Percentiles rank a stretch among this genome's conserved stretches.
Evolutionary conservation across 2,329 filamentous ascomycete species (phyloP).

Genomic region (Camptophora hylomeconis): DNA sequence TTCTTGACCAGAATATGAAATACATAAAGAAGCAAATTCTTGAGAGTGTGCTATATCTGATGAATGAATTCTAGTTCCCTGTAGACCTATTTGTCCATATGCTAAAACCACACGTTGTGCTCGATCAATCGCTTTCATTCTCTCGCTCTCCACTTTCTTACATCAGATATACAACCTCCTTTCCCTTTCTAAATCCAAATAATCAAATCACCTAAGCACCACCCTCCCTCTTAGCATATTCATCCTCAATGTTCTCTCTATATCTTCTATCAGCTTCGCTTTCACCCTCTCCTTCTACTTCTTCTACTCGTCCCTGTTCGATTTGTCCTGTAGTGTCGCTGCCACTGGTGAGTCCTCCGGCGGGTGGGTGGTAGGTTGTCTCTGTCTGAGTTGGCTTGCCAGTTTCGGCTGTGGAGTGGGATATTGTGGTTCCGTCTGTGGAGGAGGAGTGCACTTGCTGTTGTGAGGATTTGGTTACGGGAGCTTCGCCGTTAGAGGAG

Average conservation of each 20-base stretch:
- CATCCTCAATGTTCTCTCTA: constrained; percentile 6
- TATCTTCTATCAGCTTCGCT: constrained; percentile 4
- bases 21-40: no score
- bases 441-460: constrained; percentile 4
- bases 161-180: no score
- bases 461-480: constrained; percentile 3
- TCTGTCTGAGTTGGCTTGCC: constrained; percentile 8
- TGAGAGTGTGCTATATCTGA: no score
- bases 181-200: no score
- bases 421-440: constrained; percentile 2
- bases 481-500: constrained; percentile 1
- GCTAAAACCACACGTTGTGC: no score
- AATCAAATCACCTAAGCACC: no score
- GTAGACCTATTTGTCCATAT: no score
- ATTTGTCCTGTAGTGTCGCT: constrained; percentile 18
- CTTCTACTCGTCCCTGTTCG: constrained; percentile 32
- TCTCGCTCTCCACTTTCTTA: no score
- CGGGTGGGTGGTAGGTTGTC: constrained; percentile 21
- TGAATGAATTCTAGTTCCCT: no score
- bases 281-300: constrained; percentile 1
- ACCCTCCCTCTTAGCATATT: constrained; percentile 5
- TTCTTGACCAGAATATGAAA: no score
- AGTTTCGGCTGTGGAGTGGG: constrained; percentile 5
- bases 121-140: no score
- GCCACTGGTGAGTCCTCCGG: constrained; percentile 15